Conservation (phyloP, 306 rosid species). For the Gynostemma pentaphyllum region DNA sequence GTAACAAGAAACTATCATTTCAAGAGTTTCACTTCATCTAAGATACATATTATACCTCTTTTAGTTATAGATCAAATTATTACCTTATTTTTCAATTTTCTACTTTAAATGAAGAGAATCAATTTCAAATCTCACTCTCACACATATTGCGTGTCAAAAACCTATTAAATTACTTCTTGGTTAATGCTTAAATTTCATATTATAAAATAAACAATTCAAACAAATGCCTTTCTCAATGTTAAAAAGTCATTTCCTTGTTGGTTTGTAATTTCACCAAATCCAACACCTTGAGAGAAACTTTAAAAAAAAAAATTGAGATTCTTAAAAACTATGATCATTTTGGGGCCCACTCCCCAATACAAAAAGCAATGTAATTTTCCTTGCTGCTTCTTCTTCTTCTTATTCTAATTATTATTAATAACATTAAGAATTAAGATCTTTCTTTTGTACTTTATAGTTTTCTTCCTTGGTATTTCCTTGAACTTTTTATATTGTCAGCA, state of each 20-base stretch:
- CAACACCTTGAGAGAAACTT: not conserved
- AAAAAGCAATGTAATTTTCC: not conserved
- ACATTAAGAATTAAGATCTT: not conserved
- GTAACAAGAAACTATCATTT: not conserved
- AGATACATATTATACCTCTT: too few relatives aligned
- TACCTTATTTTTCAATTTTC: not conserved
- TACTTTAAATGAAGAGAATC: not conserved
- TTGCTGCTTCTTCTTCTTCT: not conserved
- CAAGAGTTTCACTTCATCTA: too few relatives aligned
- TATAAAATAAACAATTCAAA: not conserved
- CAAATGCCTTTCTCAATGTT: not conserved
- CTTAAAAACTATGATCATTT: too few relatives aligned
- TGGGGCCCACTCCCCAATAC: not conserved
- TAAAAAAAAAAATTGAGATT: too few relatives aligned
- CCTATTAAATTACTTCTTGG: not conserved
- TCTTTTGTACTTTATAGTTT: not conserved
- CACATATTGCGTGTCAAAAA: not conserved
- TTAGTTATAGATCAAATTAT: not conserved
- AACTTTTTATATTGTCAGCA: not conserved
- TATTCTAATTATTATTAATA: too few relatives aligned
- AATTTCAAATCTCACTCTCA: not conserved
- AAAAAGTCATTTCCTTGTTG: not conserved
- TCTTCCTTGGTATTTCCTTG: slow-evolving; percentile 2
- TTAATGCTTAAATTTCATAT: not conserved
- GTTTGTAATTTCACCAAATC: not conserved